A percentile compares a stretch with the other conserved stretches of the same genome.
Conservation (phyloP, 2,329 filamentous ascomycete species). For the Ampelomyces quisqualis region DNA sequence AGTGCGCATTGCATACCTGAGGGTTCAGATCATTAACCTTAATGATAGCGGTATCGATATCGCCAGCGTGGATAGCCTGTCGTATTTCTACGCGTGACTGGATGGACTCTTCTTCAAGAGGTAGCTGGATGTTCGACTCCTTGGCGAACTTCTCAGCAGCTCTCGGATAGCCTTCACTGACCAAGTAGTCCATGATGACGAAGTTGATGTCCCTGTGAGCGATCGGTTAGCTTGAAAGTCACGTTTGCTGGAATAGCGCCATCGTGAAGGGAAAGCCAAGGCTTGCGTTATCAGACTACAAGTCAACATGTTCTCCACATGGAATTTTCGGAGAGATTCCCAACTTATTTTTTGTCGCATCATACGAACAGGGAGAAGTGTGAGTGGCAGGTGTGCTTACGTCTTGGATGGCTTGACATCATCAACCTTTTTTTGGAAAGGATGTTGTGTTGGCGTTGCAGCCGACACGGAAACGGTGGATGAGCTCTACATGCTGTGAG, state of each 20-base stretch:
- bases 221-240: conserved; percentile 24
- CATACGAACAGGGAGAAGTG: conserved; percentile 58
- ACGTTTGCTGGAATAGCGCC: conserved; percentile 1
- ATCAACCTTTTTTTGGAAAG: conserved; percentile 79
- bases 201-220: conserved; percentile 82
- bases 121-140: conserved; percentile 82
- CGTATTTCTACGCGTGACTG: conserved; percentile 78
- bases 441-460: conserved; percentile 67
- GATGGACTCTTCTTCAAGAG: conserved; percentile 71
- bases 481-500: conserved; percentile 52
- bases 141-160: conserved; percentile 91
- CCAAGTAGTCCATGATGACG: conserved; percentile 93
- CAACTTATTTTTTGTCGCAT: conserved; percentile 82
- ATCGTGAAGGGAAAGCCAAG: conserved; percentile 19
- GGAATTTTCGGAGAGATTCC: conserved; percentile 99
- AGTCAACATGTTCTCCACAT: conserved; percentile 91
- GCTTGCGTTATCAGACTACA: conserved; percentile 63
- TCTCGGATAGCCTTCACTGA: conserved; percentile 90
- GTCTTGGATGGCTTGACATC: conserved; percentile 85
- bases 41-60: conserved; percentile 82
- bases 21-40: conserved; percentile 87
- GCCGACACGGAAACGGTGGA: conserved; percentile 72
- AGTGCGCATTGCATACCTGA: conserved; percentile 65
- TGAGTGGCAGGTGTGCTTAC: conserved; percentile 57
- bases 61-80: conserved; percentile 78